phyloP scores from a whole-genome alignment of 495 filamentous ascomycete species.

The Pseudotulostoma volvatum region DNA sequence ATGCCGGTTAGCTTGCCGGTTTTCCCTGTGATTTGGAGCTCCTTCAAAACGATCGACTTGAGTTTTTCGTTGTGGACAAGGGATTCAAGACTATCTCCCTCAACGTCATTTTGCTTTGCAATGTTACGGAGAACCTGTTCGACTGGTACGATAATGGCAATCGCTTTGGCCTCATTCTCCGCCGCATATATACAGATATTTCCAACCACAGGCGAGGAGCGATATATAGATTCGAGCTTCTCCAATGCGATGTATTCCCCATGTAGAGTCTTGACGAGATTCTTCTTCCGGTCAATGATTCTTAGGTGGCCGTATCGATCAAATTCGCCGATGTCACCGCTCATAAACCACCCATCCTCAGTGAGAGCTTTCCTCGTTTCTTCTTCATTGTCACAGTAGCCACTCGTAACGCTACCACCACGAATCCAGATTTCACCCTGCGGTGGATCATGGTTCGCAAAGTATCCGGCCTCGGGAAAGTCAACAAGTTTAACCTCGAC shows the following conservation, averaged over 20 bases:
- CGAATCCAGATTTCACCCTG: conserved; percentile 93
- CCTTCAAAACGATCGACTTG: conserved; percentile 58
- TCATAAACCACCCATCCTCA: conserved; percentile 87
- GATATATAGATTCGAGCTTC: conserved; percentile 95
- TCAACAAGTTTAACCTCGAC: conserved; percentile 92
- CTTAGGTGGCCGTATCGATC: conserved; percentile 62
- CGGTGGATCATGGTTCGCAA: conserved; percentile 69
- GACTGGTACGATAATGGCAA: conserved; percentile 86
- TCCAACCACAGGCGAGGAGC: conserved; percentile 63
- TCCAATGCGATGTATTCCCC: conserved; percentile 98
- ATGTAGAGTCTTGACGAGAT: conserved; percentile 85
- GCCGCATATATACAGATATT: conserved; percentile 96
- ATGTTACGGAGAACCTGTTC: conserved; percentile 76
- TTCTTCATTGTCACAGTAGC: conserved; percentile 69
- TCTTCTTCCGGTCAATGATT: conserved; percentile 97
- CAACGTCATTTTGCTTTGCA: conserved; percentile 52
- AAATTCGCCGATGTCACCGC: conserved; percentile 88
- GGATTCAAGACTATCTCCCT: conserved; percentile 54
- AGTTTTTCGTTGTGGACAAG: conserved; percentile 76
- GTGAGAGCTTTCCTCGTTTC: conserved; percentile 64
- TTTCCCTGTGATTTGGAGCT: conserved; percentile 61
- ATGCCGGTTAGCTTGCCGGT: conserved; percentile 65
- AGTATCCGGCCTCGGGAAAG: conserved; percentile 86
- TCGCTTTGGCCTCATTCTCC: conserved; percentile 59
- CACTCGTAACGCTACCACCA: conserved; percentile 51